Base-by-base conservation (phyloP, 352 stramenopile species). In the Aphanomyces cochlioides region DNA sequence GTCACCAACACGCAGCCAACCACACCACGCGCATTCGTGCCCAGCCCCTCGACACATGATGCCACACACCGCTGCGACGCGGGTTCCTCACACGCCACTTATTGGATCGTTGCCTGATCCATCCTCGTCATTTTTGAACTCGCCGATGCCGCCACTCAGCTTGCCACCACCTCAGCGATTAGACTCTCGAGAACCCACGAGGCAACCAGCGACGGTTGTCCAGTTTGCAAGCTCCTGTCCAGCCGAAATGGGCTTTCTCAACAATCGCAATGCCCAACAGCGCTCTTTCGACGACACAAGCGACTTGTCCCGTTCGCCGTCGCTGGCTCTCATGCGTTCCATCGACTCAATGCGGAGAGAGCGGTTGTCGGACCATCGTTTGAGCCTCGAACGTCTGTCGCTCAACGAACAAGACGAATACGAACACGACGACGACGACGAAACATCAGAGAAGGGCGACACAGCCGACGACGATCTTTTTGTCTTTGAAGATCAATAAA, bases 401-500 rank as follows among this genome's bases (percentile, higher is more conserved):
- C 37, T 70, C 15, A 50, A 61, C 17, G 64, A 70, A 39, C 64
- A 39, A n/a, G 64, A 70, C 54, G 64, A 70, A 50, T 34, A 70
- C 54, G 47, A 70, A 2, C 28, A 28, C 19, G 50, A 60, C 53
- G 19, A 66, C 13, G 59, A 67, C 37, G 47, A 45, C 8, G 47
- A 59, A 28, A 28, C 28, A 28, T 28, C 28, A 28, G 28, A 28
- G 28, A 28, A 28, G 13, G 64, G 39, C 15, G 38, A 56, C 41
- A 17, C 34, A n/a, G 59, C 48, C 38, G 38, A 41, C 21, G 64
- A 70, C 48, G 64, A 61, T 50, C 19, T 70, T 21, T 70, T 70
- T 70, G n/a, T 54, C 21, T 70, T 70, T 70, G 64, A 70, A 54
- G 53, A 36, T 10, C 64, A 54, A 54, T 70, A 69, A 50, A 70